phyloP scores from a whole-genome alignment of 75 land plant genomes.

The Selaginella tamariscina region DNA sequence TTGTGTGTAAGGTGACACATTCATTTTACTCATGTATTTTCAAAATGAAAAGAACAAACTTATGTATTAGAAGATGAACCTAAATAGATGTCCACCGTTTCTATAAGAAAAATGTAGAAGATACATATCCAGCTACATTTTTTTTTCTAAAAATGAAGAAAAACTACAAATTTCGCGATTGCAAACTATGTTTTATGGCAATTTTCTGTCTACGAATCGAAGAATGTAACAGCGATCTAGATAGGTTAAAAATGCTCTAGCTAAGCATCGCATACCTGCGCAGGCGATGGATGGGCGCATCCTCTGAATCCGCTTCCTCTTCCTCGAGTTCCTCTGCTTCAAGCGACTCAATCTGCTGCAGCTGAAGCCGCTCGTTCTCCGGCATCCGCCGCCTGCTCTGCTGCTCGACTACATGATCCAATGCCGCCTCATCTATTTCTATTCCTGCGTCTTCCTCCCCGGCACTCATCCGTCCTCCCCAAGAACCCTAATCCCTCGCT shows the following conservation, averaged over 20 bases:
- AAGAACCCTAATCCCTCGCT: background rate
- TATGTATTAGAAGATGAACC: too few species aligned
- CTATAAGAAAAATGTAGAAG: background rate
- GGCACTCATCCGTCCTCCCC: background rate
- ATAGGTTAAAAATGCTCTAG: constrained; percentile 16
- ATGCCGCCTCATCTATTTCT: background rate
- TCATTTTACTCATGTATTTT: too few species aligned
- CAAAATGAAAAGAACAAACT: too few species aligned
- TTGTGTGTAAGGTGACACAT: too few species aligned
- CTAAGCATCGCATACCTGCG: constrained; percentile 5
- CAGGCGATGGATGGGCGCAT: constrained; percentile 16
- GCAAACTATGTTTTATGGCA: background rate
- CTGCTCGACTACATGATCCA: background rate
- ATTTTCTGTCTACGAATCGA: constrained; percentile 13
- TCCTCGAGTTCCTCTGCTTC: constrained; percentile 71
- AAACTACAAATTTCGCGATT: background rate
- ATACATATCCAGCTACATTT: background rate
- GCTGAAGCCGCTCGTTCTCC: constrained; percentile 42
- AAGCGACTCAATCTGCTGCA: constrained; percentile 68
- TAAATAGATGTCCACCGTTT: background rate
- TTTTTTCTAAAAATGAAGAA: background rate
- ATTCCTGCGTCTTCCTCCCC: background rate
- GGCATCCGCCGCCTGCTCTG: background rate
- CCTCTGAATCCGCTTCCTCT: constrained; percentile 57
- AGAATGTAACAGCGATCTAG: too few species aligned